Evolutionary conservation across 2,329 filamentous ascomycete species (phyloP).

Genomic region (Nothophaeocryptopus gaeumannii): DNA sequence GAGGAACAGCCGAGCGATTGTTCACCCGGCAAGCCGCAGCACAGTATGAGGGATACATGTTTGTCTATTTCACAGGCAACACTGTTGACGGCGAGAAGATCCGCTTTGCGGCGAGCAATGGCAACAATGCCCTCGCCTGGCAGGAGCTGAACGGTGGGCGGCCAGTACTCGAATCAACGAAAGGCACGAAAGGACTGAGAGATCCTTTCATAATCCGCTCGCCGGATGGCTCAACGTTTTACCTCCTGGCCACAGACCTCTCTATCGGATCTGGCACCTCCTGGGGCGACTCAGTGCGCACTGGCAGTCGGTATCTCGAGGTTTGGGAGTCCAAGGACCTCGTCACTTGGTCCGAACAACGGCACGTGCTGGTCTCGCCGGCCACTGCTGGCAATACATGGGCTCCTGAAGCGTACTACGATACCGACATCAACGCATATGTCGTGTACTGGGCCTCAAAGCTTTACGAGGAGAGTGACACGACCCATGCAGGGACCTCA

Average conservation of each 20-base stretch:
- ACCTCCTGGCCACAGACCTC: conserved; percentile 52
- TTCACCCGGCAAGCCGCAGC: not conserved
- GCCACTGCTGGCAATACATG: conserved; percentile 54
- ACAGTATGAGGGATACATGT: conserved; percentile 45
- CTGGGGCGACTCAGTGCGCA: conserved; percentile 49
- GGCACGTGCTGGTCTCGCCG: conserved; percentile 51
- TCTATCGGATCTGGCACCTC: conserved; percentile 55
- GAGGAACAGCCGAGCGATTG: no score
- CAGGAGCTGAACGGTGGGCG: conserved; percentile 49
- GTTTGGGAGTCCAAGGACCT: conserved; percentile 55
- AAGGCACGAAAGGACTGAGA: conserved; percentile 51
- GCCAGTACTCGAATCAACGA: conserved; percentile 46
- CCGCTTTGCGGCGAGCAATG: conserved; percentile 51
- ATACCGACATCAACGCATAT: conserved; percentile 46
- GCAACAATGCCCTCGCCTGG: conserved; percentile 54
- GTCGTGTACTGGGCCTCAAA: conserved; percentile 50
- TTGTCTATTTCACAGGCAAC: conserved; percentile 53
- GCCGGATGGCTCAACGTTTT: conserved; percentile 52
- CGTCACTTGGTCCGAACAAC: conserved; percentile 51
- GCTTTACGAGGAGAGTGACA: conserved; percentile 49
- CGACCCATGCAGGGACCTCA: conserved; percentile 49
- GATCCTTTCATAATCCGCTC: conserved; percentile 56
- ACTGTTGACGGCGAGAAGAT: conserved; percentile 51
- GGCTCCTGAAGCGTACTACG: conserved; percentile 57
- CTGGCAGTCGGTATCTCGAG: conserved; percentile 48